Base-by-base conservation (phyloP, 1,139 yeast genomes). In the Candida sp. region DNA sequence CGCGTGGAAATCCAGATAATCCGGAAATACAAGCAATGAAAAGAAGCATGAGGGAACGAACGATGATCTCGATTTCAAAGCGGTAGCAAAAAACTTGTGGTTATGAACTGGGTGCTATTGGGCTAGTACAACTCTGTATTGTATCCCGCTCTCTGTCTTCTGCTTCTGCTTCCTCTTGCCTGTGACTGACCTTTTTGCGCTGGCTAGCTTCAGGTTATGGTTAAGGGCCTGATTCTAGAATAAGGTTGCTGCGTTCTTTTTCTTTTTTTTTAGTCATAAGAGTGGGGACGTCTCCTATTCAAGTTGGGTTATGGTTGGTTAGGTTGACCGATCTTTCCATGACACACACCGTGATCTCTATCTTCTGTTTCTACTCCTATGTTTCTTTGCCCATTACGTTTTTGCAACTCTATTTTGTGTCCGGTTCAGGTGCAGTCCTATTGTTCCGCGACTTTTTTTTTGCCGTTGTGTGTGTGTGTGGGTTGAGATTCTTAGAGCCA, bases 401-500 rank as follows among this genome's bases (percentile, higher is more conserved):
- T 38, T 38, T 38, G 42, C 42, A 38, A 38, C 42, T 26, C 26
- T 38, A n/a, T 38, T 38, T 38, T 38, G 42, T 38, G 42, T 38
- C 31, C 31, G 31, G 25, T 38, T n/a, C 26, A 7, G 5, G 17
- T 17, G 17, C 17, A 17, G 17, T 17, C 11, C 25, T n/a, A 3
- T 38, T 26, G n/a, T 38, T 38, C 42, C 42, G 42, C 42, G 42
- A 38, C 31, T 26, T 38, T 38, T 38, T n/a, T 9, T 9, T 25
- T 22, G 28, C 42, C 42, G 42, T 38, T 38, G 22, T 38, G 12
- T 38, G 41, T 32, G n/a, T n/a, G n/a, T n/a, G 35, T 32, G 7
- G 2, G 35, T n/a, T 5, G 22, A 34, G 8, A 28, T 28, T 8
- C 37, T 34, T 8, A n/a, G 11, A n/a, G 27, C 42, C 42, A 38